Percentiles rank a stretch among this genome's conserved stretches.
Conservation (phyloP, 2,329 filamentous ascomycete species). For the Tetracladium maxilliforme region DNA sequence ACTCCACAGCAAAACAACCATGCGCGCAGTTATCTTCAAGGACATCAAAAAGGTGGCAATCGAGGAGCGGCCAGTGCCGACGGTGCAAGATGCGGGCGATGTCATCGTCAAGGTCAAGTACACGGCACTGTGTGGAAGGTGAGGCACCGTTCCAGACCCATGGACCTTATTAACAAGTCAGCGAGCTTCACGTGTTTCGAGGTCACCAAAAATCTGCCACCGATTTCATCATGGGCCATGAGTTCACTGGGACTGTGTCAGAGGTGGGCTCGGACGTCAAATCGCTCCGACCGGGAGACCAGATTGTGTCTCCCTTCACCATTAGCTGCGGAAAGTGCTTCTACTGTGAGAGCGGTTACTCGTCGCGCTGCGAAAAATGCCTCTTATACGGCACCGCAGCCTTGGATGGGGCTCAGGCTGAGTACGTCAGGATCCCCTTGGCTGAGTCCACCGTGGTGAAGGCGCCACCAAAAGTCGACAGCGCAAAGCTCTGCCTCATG, state of each 20-base stretch:
- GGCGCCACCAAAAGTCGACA: constrained; percentile 54
- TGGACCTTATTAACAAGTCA: constrained; percentile 18
- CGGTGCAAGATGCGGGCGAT: constrained; percentile 53
- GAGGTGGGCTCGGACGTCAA: constrained; percentile 41
- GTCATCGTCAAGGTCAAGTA: constrained; percentile 69
- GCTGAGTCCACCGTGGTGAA: constrained; percentile 66
- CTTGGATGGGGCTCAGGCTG: constrained; percentile 66
- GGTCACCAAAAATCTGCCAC: constrained; percentile 57
- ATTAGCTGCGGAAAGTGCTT: constrained; percentile 33
- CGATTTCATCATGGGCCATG: constrained; percentile 58
- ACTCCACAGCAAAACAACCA: too few species aligned
- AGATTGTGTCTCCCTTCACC: constrained; percentile 35
- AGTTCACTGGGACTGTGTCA: constrained; percentile 64
- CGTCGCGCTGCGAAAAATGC: constrained; percentile 27
- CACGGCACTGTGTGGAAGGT: constrained; percentile 60
- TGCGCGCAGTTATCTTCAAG: too few species aligned
- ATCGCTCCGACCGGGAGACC: constrained; percentile 45
- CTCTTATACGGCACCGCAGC: constrained; percentile 37
- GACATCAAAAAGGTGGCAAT: too few species aligned
- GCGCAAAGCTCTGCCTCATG: constrained; percentile 48
- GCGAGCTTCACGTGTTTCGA: constrained; percentile 71
- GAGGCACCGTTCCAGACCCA: not conserved
- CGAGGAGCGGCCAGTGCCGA: too few species aligned
- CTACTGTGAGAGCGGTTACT: constrained; percentile 33
- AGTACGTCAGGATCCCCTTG: constrained; percentile 64